Base-by-base conservation (phyloP, 2,329 filamentous ascomycete genomes). In the Verticillium klebahnii region DNA sequence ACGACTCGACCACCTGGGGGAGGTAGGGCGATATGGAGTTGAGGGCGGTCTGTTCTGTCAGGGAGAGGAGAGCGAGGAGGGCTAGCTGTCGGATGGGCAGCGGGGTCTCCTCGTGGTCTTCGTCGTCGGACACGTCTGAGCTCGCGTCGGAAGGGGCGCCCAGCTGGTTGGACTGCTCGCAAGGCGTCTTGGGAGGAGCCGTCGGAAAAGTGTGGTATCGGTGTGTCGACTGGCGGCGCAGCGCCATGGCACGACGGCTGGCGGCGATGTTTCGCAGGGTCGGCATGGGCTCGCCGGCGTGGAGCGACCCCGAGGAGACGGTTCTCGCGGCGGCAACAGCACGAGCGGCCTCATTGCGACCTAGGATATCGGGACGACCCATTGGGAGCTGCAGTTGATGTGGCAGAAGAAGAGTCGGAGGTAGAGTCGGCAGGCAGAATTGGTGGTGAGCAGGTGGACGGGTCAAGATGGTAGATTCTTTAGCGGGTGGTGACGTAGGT, bases 1-100 rank as follows among this genome's bases (percentile, higher is more conserved):
- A 98, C 1, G 87, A 88, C 25, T 87, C 85, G 1, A 93, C 89
- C 94, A 99, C 98, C 68, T 93, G 86, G 0, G 95, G 95, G 1
- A 99, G 85, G 74, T 99, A 99, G 1, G 95, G 95, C 12, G 90
- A 91, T 70, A 99, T 97, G 25, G 93, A 97, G 75, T 99, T 99
- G 71, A 99, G 84, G 0, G 95, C 95, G 0, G 94, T 98, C 80
- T 99, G 95, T 73, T 99, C 95, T 60, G 91, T 90, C 25, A 99
- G 82, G 7, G 93, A 93, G 63, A 99, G 91, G 66, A 97, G 79
- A 1, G 94, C 94, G 37, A 99, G 80, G 14, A 98, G 85, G 5
- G 88, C 83, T 64, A 99, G 88, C 78, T 98, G 95, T 67, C 83
- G 87, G 66, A 87, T 86, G 0, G 95, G 95, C 19, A 99, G 78